Evolutionary conservation across 805 yeast species (phyloP).

Genomic region (Alloascoidea africana): DNA sequence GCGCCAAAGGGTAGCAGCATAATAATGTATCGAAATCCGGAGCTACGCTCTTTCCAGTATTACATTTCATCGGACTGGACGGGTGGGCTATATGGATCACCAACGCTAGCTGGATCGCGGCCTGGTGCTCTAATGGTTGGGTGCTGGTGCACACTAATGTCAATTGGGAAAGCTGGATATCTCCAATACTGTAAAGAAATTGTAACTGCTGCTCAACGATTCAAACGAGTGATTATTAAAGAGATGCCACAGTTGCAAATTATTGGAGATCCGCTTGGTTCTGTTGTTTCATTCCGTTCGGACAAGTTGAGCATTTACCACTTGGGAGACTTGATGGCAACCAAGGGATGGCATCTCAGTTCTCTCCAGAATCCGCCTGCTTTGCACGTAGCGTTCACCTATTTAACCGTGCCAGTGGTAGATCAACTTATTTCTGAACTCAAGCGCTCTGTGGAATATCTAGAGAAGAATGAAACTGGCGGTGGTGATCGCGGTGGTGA

Average conservation of each 20-base stretch:
- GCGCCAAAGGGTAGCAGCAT: constrained; percentile 95
- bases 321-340: constrained; percentile 53
- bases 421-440: constrained; percentile 44
- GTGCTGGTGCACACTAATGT: constrained; percentile 88
- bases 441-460: constrained; percentile 25
- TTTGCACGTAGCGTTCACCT: constrained; percentile 78
- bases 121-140: constrained; percentile 98
- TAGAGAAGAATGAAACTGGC: constrained; percentile 14
- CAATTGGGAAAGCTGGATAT: constrained; percentile 79
- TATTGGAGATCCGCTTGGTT: constrained; percentile 73
- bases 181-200: constrained; percentile 49
- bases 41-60: constrained; percentile 68
- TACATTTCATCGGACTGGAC: constrained; percentile 75
- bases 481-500: constrained; percentile 28
- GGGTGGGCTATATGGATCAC: constrained; percentile 94
- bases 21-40: constrained; percentile 67
- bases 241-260: constrained; percentile 45
- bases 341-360: constrained; percentile 79
- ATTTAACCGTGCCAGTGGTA: constrained; percentile 44
- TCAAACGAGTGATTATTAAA: constrained; percentile 29
- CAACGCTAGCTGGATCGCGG: constrained; percentile 91
- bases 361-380: constrained; percentile 86
- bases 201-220: constrained; percentile 42
- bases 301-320: constrained; percentile 52
- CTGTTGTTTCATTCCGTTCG: constrained; percentile 72